Evolutionary conservation across 1,139 yeast species (phyloP).

Genomic region (Waltiozyma sp.): DNA sequence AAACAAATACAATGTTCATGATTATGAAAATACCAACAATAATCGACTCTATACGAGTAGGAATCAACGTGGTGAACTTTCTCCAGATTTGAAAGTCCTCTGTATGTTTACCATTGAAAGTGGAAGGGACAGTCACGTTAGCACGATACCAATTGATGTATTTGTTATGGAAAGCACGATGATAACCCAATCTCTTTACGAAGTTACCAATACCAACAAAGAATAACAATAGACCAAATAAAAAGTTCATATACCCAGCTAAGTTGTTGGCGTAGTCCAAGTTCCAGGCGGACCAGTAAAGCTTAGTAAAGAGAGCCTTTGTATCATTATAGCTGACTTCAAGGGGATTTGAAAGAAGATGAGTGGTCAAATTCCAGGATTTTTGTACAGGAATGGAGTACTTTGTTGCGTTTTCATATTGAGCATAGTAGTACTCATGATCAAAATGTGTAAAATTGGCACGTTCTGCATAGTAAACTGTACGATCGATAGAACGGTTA

Average conservation of each 20-base stretch:
- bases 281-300: conserved; percentile 1
- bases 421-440: not conserved
- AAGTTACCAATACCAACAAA: conserved; percentile 3
- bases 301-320: conserved; percentile 1
- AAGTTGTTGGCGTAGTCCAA: not conserved
- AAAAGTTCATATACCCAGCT: conserved; percentile 3
- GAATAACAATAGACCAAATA: conserved; percentile 6
- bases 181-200: conserved; percentile 9
- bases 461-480: not conserved
- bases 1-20: conserved; percentile 31
- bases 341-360: no score
- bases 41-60: conserved; percentile 54
- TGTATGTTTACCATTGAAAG: conserved; percentile 10
- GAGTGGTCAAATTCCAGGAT: not conserved
- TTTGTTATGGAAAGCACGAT: conserved; percentile 6
- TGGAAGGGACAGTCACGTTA: conserved; percentile 12
- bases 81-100: conserved; percentile 2
- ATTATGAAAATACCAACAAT: conserved; percentile 36
- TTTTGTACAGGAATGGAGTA: conserved; percentile 1
- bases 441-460: not conserved
- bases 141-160: conserved; percentile 11
- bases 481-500: conserved; percentile 4
- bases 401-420: conserved; percentile 12
- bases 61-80: conserved; percentile 26
- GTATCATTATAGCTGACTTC: not conserved